A percentile compares a stretch with the other conserved stretches of the same genome.
Conservation (phyloP, 1,284 basidiomycete genomes). For the Meripilus lineatus region DNA sequence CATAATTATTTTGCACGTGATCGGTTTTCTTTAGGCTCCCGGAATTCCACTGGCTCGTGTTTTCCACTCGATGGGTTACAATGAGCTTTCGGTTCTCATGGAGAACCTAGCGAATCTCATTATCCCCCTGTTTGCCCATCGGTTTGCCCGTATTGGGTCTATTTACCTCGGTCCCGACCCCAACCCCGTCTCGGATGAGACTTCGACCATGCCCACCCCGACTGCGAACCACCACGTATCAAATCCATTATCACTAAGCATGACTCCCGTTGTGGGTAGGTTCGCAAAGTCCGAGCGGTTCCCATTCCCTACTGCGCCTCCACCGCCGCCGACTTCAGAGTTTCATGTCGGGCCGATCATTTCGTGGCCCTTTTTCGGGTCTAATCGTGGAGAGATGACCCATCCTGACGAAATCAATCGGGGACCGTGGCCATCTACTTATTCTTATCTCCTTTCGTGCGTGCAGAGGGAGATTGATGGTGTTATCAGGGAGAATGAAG, state of each 20-base stretch:
- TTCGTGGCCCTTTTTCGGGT: constrained; percentile 84
- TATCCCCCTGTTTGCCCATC: constrained; percentile 69
- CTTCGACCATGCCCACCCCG: constrained; percentile 25
- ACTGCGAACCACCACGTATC: constrained; percentile 18
- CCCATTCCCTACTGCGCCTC: too few species aligned
- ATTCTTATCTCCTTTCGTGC: constrained; percentile 59
- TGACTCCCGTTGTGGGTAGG: constrained; percentile 5
- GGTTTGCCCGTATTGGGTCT: constrained; percentile 68
- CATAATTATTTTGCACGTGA: too few species aligned
- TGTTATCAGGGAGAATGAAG: constrained; percentile 69
- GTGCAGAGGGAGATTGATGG: constrained; percentile 59
- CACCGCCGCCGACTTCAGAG: constrained; percentile 23
- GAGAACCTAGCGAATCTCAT: constrained; percentile 61
- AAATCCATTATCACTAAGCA: background rate
- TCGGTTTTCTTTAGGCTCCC: constrained; percentile 45
- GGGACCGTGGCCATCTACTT: constrained; percentile 63
- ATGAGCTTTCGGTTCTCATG: constrained; percentile 55
- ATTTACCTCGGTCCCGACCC: constrained; percentile 56
- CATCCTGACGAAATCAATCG: constrained; percentile 68
- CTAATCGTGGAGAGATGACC: constrained; percentile 63
- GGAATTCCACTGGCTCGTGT: constrained; percentile 65
- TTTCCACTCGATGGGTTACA: constrained; percentile 62
- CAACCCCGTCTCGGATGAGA: constrained; percentile 15
- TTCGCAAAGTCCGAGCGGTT: background rate
- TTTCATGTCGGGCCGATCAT: constrained; percentile 74